Base-by-base conservation (phyloP, 2,329 filamentous ascomycete species). In the Ceratocystis cacaofunesta region DNA sequence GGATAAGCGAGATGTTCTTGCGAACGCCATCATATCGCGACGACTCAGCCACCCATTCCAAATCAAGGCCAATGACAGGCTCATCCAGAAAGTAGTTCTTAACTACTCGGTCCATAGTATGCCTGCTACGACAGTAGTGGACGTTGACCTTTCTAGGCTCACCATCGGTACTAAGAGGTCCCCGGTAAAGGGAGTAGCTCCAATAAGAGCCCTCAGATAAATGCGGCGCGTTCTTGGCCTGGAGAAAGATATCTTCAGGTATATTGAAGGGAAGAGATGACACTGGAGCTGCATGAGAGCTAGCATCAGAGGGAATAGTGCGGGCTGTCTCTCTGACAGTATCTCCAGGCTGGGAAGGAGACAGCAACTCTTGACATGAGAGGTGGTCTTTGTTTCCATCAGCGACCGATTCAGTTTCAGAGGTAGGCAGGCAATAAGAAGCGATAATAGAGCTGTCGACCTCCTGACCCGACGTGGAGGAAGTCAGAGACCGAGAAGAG, bases 31-130 rank as follows among this genome's bases (percentile, higher is more conserved):
- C 73, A 6, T 69, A 70, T 22, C 73, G 78, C 5, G 72, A 76
- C 0, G 83, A 79, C 5, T 80, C 76, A 1, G 78, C 69, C 63
- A 84, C 79, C 92, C 92, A 96, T 76, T 96, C 92, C 68, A 96
- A 80, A 71, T 96, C 92, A 68, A 96, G 90, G 0, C 92, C 92
- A n/a, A 96, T 73, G 1, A 95, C 75, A 48, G 83, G 78, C 71
- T 94, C 84, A 30, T 80, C 69, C 48, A 85, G 72, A 70, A 96
- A 96, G 66, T 87, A 79, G 2, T 44, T 48, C 67, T 83, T 74
- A 67, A 84, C 78, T 6, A 88, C 80, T 5, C 77, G 75, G 72
- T 96, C 90, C 19, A 88, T 87, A 2, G 82, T 83, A 44, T 83
- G 77, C 57, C 80, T 81, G 66, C 78, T 87, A 61, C 77, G 84